Percentiles rank a stretch among this genome's conserved stretches.
These are phyloP conservation scores for Populus deltoides DNA, from an alignment of 345 rosid species.

Conservation along the genomic window DNA sequence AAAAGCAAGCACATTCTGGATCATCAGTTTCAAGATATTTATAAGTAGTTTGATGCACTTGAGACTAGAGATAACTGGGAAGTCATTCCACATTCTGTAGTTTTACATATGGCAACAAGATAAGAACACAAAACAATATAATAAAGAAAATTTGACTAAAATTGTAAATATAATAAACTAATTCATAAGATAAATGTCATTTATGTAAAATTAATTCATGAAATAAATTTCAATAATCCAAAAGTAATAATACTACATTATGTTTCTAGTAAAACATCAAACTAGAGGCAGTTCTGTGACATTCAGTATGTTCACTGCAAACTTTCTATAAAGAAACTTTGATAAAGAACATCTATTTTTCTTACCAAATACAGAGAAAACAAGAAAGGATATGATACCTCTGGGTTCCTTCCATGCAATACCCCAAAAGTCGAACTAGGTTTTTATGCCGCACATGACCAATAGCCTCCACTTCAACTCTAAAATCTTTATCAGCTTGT, in stretches of 20 bases:
- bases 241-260: background rate
- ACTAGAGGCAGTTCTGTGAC: background rate
- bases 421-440: constrained; percentile 91
- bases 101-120: background rate
- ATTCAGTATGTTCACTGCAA: background rate
- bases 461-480: constrained; percentile 96
- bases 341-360: background rate
- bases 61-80: background rate
- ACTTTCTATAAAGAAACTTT: background rate
- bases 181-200: background rate
- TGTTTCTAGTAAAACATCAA: background rate
- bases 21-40: background rate
- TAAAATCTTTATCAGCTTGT: constrained; percentile 94
- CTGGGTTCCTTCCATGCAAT: constrained; percentile 95
- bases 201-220: background rate
- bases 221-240: background rate
- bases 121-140: background rate
- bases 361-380: constrained; percentile 1
- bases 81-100: background rate
- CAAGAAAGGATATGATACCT: constrained; percentile 42
- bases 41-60: background rate
- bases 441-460: constrained; percentile 96
- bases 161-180: background rate
- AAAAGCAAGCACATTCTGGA: background rate
- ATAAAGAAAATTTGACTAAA: background rate